These are phyloP conservation scores for Aspergillus floridensis DNA, from an alignment of 2,329 filamentous ascomycete species.

Conservation along the genomic window DNA sequence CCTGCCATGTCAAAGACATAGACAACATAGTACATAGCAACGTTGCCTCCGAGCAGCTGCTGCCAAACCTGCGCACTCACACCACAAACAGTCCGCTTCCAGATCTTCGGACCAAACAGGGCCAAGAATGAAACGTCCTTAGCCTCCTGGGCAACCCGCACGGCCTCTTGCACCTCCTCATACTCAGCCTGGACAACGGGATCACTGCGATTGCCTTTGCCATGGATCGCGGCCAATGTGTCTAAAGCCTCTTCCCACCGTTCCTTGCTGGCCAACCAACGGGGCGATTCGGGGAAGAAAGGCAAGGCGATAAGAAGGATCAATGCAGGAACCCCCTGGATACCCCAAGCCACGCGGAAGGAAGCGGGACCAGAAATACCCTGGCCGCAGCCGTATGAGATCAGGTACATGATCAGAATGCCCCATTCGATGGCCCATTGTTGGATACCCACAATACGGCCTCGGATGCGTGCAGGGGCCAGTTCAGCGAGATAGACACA, in stretches of 20 bases:
- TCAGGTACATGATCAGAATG: conserved; percentile 46
- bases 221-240: conserved; percentile 58
- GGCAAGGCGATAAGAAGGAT: conserved; percentile 54
- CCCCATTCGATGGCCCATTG: conserved; percentile 47
- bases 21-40: conserved; percentile 60
- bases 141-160: conserved; percentile 30
- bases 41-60: conserved; percentile 57
- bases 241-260: conserved; percentile 53
- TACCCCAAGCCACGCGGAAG: conserved; percentile 62
- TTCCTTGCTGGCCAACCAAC: conserved; percentile 61
- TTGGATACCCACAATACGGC: conserved; percentile 44
- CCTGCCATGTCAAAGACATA: conserved; percentile 62
- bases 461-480: conserved; percentile 42
- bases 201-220: conserved; percentile 53
- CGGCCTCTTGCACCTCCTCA: conserved; percentile 37
- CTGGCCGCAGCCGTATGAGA: conserved; percentile 39
- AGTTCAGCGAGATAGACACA: conserved; percentile 47
- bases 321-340: conserved; percentile 60
- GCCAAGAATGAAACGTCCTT: conserved; percentile 36
- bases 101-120: conserved; percentile 49
- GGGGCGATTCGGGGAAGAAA: conserved; percentile 60
- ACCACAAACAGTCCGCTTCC: conserved; percentile 53
- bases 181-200: conserved; percentile 57
- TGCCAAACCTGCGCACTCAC: conserved; percentile 57
- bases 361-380: conserved; percentile 41